phyloP scores from a whole-genome alignment of 1,139 yeast species.

The Kodamaea anthophila region DNA sequence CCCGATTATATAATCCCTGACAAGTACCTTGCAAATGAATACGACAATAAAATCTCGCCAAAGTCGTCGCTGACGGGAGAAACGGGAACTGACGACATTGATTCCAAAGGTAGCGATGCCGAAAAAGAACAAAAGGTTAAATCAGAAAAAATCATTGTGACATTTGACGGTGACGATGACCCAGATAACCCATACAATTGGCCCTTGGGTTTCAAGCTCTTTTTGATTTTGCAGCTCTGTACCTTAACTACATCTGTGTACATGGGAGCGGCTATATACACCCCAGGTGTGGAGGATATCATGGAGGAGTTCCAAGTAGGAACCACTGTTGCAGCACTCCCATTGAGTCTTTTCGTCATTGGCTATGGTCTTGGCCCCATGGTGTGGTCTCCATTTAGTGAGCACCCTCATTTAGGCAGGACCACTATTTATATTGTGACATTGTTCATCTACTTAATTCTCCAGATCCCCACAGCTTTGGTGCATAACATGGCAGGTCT shows the following conservation, averaged over 20 bases:
- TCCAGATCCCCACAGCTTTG: conserved; percentile 30
- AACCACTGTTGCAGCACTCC: conserved; percentile 23
- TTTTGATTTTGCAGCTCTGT: conserved; percentile 35
- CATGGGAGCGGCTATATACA: conserved; percentile 56
- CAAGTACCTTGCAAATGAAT: conserved; percentile 18
- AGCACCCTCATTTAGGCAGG: conserved; percentile 47
- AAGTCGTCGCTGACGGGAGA: no score
- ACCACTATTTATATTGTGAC: conserved; percentile 30
- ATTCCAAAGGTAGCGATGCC: no score
- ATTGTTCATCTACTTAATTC: conserved; percentile 23
- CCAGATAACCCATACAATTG: conserved; percentile 58
- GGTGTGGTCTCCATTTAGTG: conserved; percentile 33
- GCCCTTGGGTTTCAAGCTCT: conserved; percentile 32
- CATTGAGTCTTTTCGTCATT: conserved; percentile 32
- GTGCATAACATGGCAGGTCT: conserved; percentile 25
- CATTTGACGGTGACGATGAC: conserved; percentile 48
- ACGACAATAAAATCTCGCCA: no score
- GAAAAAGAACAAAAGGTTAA: no score
- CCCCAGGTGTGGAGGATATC: conserved; percentile 43
- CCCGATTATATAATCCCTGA: conserved; percentile 28
- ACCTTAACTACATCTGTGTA: conserved; percentile 49
- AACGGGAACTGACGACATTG: no score
- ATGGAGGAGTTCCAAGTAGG: conserved; percentile 23
- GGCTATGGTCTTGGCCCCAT: conserved; percentile 38
- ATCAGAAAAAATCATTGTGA: conserved; percentile 21